A percentile compares a stretch with the other conserved stretches of the same genome.
Evolutionary conservation across 192 early-diverging fungal species (phyloP).

Genomic region (Podila verticillata): DNA sequence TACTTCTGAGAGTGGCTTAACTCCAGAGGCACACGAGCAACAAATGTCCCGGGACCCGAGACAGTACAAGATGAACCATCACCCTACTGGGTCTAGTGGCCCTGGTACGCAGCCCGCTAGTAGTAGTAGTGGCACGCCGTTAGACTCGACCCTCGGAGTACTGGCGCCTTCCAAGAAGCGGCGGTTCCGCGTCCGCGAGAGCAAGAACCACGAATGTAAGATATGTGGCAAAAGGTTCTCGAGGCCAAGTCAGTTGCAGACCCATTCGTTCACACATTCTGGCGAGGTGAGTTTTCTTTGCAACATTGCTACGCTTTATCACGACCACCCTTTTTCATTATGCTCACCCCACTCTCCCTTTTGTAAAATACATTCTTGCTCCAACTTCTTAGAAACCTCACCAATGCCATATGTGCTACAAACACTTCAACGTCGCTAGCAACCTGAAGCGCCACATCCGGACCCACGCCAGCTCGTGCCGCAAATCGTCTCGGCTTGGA

Average conservation of each 20-base stretch:
- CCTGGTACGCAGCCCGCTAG: neutral
- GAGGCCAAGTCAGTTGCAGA: constrained; percentile 31
- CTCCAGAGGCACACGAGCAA: neutral
- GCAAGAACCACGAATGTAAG: constrained; percentile 32
- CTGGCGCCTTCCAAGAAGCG: neutral
- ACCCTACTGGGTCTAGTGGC: too few relatives aligned
- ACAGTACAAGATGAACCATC: neutral
- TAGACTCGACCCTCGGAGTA: neutral
- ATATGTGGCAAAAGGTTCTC: constrained; percentile 35
- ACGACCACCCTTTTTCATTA: neutral
- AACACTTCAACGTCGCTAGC: constrained; percentile 43
- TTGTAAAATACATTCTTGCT: too few relatives aligned
- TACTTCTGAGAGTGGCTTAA: neutral
- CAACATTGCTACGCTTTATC: neutral
- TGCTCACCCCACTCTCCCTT: neutral
- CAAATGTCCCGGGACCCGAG: neutral
- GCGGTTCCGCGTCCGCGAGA: constrained; percentile 11
- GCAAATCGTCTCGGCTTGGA: constrained; percentile 19
- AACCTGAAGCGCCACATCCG: constrained; percentile 43
- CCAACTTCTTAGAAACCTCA: constrained; percentile 30
- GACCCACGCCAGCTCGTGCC: constrained; percentile 22
- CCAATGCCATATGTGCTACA: constrained; percentile 29
- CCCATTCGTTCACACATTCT: constrained; percentile 34
- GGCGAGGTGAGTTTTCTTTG: constrained; percentile 15
- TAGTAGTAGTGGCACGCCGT: neutral